Evolutionary conservation across 1,284 basidiomycete species (phyloP).

Genomic region (Apiotrichum mycotoxinovorans): DNA sequence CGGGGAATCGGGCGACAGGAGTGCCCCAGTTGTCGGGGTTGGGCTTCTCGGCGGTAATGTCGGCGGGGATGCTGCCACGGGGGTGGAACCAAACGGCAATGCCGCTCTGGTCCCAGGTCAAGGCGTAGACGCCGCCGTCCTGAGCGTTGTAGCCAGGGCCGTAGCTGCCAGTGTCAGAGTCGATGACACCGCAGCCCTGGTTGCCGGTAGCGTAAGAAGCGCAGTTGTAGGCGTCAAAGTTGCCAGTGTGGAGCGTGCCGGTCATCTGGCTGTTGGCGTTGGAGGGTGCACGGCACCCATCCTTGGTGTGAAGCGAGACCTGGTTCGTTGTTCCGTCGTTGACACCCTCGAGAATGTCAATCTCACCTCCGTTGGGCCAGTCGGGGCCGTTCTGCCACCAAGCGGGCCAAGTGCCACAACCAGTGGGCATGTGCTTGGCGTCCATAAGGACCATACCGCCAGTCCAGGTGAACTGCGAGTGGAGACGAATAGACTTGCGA

Average conservation of each 20-base stretch:
- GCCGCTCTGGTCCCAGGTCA: conserved; percentile 69
- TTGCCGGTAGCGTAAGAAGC: conserved; percentile 45
- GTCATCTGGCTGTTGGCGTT: conserved; percentile 55
- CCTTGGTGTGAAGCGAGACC: conserved; percentile 50
- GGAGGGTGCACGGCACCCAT: conserved; percentile 54
- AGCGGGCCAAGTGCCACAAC: conserved; percentile 70
- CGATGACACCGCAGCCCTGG: conserved; percentile 50
- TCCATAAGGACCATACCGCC: conserved; percentile 72
- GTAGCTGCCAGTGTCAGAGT: conserved; percentile 37
- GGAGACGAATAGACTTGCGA: conserved; percentile 71
- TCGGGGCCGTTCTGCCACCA: conserved; percentile 53
- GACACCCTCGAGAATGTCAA: conserved; percentile 57
- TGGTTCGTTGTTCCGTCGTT: conserved; percentile 50
- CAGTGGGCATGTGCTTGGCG: conserved; percentile 82
- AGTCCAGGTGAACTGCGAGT: conserved; percentile 59
- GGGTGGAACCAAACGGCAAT: conserved; percentile 79
- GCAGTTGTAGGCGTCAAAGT: conserved; percentile 46
- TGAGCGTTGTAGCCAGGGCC: conserved; percentile 49
- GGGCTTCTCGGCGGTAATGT: conserved; percentile 65
- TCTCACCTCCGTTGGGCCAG: conserved; percentile 57
- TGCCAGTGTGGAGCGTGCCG: conserved; percentile 57
- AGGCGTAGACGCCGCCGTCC: conserved; percentile 52
- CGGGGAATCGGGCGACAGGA: conserved; percentile 70
- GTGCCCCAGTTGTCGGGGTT: conserved; percentile 68
- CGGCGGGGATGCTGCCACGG: conserved; percentile 64